Percentiles rank a stretch among this genome's conserved stretches.
These are phyloP conservation scores for Phytophthora syringae DNA, from an alignment of 352 stramenopile genomes.

Conservation along the genomic window DNA sequence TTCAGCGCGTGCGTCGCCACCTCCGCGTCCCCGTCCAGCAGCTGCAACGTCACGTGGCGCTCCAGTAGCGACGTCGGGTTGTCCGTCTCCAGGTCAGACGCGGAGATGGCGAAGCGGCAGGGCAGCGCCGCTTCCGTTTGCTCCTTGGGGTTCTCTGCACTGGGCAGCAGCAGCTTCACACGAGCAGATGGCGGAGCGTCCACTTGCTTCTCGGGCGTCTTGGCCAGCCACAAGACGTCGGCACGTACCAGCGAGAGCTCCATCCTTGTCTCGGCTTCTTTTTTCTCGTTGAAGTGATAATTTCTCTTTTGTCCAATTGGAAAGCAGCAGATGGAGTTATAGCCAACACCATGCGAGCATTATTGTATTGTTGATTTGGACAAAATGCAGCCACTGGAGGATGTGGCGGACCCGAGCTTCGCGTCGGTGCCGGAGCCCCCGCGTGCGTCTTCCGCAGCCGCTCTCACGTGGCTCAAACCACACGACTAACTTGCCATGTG, in stretches of 20 bases:
- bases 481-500: constrained; percentile 1
- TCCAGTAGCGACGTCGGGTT: constrained; percentile 47
- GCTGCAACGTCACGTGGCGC: constrained; percentile 45
- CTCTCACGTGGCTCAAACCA: background rate
- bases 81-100: constrained; percentile 30
- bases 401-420: constrained; percentile 48
- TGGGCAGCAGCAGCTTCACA: constrained; percentile 29
- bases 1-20: constrained; percentile 44
- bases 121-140: constrained; percentile 39
- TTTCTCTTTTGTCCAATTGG: constrained; percentile 17
- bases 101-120: constrained; percentile 40
- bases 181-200: constrained; percentile 4
- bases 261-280: constrained; percentile 31
- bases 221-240: constrained; percentile 39
- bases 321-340: background rate
- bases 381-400: constrained; percentile 41
- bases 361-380: constrained; percentile 16
- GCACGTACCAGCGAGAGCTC: constrained; percentile 41
- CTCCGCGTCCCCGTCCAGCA: constrained; percentile 35
- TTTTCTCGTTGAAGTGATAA: constrained; percentile 25
- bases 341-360: background rate
- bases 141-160: background rate
- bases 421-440: constrained; percentile 35
- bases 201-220: constrained; percentile 17
- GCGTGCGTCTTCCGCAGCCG: constrained; percentile 26